These are phyloP conservation scores for Scutellaria minor DNA, from an alignment of 257 asterid genomes.

Conservation along the genomic window DNA sequence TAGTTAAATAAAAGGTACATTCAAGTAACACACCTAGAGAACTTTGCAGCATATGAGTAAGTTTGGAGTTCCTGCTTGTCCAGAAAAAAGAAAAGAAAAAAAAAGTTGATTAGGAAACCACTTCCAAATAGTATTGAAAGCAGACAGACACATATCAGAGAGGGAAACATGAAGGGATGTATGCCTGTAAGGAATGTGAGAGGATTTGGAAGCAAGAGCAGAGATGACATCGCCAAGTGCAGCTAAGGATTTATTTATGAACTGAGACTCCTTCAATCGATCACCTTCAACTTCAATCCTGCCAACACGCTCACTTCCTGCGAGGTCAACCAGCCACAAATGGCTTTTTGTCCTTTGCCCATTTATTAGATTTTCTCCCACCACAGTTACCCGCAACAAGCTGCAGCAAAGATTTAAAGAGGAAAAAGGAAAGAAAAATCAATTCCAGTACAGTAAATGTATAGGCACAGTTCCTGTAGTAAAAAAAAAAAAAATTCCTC, in stretches of 20 bases:
- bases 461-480: background rate
- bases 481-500: background rate
- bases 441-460: conserved; percentile 14
- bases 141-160: background rate
- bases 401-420: conserved; percentile 45
- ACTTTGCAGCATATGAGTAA: conserved; percentile 96
- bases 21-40: conserved; percentile 70
- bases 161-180: conserved; percentile 41
- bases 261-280: conserved; percentile 91
- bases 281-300: conserved; percentile 95
- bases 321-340: conserved; percentile 97
- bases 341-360: conserved; percentile 92
- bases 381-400: conserved; percentile 86
- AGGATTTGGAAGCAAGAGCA: conserved; percentile 86
- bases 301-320: conserved; percentile 98
- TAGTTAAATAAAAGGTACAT: background rate
- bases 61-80: conserved; percentile 89
- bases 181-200: conserved; percentile 42
- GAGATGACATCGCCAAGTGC: conserved; percentile 96
- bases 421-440: background rate
- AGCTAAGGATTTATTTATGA: conserved; percentile 88
- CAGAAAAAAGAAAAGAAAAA: conserved; percentile 35
- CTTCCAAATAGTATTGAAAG: conserved; percentile 9
- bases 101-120: conserved; percentile 30
- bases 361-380: conserved; percentile 73